phyloP scores from a whole-genome alignment of 1,284 basidiomycete species.

The Anthracocystis walkeri region DNA sequence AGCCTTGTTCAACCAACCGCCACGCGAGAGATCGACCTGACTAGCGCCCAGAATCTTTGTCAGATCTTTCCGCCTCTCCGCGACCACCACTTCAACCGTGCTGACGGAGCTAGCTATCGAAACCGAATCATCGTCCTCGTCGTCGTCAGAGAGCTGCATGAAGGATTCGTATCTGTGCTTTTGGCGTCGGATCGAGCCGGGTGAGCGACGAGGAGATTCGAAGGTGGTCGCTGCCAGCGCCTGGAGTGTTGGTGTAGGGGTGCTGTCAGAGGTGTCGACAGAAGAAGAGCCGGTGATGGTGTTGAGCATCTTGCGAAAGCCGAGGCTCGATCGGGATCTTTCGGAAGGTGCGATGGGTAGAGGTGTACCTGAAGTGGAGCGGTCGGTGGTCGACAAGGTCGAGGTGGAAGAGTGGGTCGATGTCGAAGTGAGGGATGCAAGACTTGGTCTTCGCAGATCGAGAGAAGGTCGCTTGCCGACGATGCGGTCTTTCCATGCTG shows the following conservation, averaged over 20 bases:
- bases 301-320: constrained; percentile 28
- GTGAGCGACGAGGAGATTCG: constrained; percentile 5
- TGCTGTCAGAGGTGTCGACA: neutral
- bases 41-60: constrained; percentile 41
- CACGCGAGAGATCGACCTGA: constrained; percentile 15
- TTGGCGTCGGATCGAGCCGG: neutral
- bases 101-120: neutral
- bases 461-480: constrained; percentile 14
- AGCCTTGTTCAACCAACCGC: neutral
- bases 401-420: constrained; percentile 9
- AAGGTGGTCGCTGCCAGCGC: constrained; percentile 27
- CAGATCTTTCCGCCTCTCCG: constrained; percentile 23
- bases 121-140: constrained; percentile 1
- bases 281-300: constrained; percentile 12
- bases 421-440: constrained; percentile 12
- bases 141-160: constrained; percentile 32
- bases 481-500: constrained; percentile 41
- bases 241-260: constrained; percentile 12
- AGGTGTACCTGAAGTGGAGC: neutral
- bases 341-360: constrained; percentile 1
- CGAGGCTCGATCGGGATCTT: constrained; percentile 22
- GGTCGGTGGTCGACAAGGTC: neutral
- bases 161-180: constrained; percentile 15
- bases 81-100: constrained; percentile 1
- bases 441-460: constrained; percentile 28